Evolutionary conservation across 78 protist genomes (phyloP).

Genomic region (Monocercomonoides exilis): DNA sequence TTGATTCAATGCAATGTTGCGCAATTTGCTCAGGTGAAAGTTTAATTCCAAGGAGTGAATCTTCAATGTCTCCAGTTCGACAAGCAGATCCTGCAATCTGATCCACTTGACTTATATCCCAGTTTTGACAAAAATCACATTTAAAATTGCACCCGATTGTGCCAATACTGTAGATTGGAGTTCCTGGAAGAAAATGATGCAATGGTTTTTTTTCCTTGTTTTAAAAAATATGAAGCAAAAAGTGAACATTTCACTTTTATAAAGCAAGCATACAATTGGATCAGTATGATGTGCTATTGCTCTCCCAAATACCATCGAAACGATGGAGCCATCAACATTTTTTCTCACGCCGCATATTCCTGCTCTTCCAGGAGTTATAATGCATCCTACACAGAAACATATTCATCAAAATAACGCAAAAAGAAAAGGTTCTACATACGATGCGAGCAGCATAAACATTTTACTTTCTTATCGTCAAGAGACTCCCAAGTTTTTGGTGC

Average conservation of each 20-base stretch:
- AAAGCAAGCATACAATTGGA: constrained; percentile 23
- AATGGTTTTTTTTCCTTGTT: constrained; percentile 46
- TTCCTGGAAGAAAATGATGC: constrained; percentile 40
- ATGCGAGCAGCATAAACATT: neutral
- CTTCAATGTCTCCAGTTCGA: constrained; percentile 4
- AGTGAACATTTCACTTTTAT: too few species aligned
- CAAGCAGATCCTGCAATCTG: neutral
- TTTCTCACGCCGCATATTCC: constrained; percentile 23
- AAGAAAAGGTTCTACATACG: neutral
- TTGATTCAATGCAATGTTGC: neutral
- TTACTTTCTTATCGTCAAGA: neutral
- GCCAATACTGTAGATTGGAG: constrained; percentile 16
- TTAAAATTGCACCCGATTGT: constrained; percentile 38
- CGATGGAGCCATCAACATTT: neutral
- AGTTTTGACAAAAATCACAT: constrained; percentile 44
- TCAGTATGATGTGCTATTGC: constrained; percentile 9
- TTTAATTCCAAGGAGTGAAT: neutral
- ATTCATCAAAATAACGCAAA: neutral
- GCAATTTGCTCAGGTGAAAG: constrained; percentile 1
- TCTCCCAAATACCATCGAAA: neutral
- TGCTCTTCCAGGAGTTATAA: neutral
- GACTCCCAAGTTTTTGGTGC: neutral
- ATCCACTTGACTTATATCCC: neutral
- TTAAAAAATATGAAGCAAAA: neutral
- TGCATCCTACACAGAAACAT: neutral